phyloP scores from a whole-genome alignment of 768 basidiomycete species.

The Termitomyces sp. region DNA sequence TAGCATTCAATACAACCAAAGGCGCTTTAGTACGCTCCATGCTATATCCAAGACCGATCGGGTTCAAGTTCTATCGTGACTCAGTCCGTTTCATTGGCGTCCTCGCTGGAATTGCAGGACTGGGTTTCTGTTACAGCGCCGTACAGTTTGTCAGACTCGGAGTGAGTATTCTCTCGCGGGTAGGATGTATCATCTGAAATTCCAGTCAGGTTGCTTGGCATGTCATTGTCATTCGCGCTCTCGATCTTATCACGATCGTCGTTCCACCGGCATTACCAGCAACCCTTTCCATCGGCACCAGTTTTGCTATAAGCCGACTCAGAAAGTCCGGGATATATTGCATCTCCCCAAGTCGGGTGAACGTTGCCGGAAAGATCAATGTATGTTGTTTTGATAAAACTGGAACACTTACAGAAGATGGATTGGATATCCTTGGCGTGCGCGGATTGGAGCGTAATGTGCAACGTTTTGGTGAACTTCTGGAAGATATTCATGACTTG shows the following conservation, averaged over 20 bases:
- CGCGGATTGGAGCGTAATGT: constrained; percentile 74
- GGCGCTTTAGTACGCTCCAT: constrained; percentile 94
- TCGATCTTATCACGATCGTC: constrained; percentile 95
- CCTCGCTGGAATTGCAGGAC: constrained; percentile 81
- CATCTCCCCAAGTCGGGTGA: constrained; percentile 93
- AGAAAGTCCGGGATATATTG: constrained; percentile 89
- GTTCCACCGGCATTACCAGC: constrained; percentile 97
- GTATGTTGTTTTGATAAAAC: constrained; percentile 99
- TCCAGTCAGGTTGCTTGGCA: constrained; percentile 71
- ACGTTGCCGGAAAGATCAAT: constrained; percentile 93
- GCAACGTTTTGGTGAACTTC: constrained; percentile 84
- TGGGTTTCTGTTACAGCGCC: constrained; percentile 90
- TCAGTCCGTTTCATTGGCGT: constrained; percentile 89
- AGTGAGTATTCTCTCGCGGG: constrained; percentile 37
- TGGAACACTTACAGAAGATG: constrained; percentile 96
- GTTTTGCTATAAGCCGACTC: constrained; percentile 87
- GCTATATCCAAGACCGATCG: constrained; percentile 97
- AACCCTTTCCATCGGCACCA: constrained; percentile 94
- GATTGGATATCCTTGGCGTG: constrained; percentile 93
- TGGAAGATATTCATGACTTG: constrained; percentile 82
- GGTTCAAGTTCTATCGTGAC: constrained; percentile 97
- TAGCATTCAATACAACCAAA: constrained; percentile 95
- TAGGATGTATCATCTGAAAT: not conserved
- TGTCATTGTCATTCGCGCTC: constrained; percentile 85
- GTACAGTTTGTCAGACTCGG: constrained; percentile 89